These are phyloP conservation scores for Terfezia claveryi DNA, from an alignment of 495 filamentous ascomycete species.

Conservation along the genomic window DNA sequence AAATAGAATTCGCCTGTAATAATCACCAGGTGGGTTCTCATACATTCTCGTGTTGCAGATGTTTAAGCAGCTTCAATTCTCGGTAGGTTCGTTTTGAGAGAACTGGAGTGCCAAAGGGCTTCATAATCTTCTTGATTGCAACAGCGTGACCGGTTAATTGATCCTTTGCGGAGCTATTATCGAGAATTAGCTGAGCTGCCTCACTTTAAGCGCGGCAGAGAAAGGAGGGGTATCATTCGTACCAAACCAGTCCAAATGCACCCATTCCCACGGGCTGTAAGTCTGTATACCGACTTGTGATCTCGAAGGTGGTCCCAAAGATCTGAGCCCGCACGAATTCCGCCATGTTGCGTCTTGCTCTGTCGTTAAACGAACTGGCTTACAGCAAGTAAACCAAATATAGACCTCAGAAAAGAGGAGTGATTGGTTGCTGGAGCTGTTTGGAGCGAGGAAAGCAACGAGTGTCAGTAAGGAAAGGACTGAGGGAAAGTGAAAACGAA, in stretches of 20 bases:
- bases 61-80: slow-evolving; percentile 91
- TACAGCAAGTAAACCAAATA: no score
- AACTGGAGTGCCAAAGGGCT: slow-evolving; percentile 96
- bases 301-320: slow-evolving; percentile 98
- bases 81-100: slow-evolving; percentile 93
- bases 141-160: slow-evolving; percentile 90
- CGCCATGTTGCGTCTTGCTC: slow-evolving; percentile 39
- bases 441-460: slow-evolving; percentile 3
- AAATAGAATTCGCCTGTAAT: no score
- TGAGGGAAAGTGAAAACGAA: no score
- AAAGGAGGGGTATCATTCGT: slow-evolving; percentile 17
- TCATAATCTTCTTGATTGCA: slow-evolving; percentile 99
- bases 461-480: no score
- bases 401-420: no score
- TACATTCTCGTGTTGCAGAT: slow-evolving; percentile 92
- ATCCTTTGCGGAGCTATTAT: slow-evolving; percentile 75
- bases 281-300: slow-evolving; percentile 98
- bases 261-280: slow-evolving; percentile 98
- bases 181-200: neutral
- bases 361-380: no score
- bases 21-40: slow-evolving; percentile 7
- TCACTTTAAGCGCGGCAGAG: neutral
- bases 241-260: slow-evolving; percentile 96
- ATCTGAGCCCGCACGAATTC: slow-evolving; percentile 99
- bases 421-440: neutral